A percentile compares a stretch with the other conserved stretches of the same genome.
Evolutionary conservation across 2,329 filamentous ascomycete species (phyloP).

Genomic region (Biscogniauxia mediterranea): DNA sequence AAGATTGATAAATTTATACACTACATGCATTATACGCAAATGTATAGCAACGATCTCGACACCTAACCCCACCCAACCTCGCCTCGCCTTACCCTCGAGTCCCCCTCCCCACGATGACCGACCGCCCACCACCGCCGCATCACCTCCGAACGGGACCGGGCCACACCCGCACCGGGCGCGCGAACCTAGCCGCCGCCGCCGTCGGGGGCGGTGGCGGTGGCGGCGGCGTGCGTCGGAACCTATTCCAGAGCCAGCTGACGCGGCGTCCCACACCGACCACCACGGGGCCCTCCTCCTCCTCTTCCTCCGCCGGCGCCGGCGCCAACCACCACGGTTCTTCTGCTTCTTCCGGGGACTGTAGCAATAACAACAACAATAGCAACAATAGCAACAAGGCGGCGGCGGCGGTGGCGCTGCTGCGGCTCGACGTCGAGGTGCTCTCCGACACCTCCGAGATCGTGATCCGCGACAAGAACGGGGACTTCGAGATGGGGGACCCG

Average conservation of each 20-base stretch:
- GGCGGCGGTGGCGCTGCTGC: no score
- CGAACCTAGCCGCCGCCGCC: conserved; percentile 2
- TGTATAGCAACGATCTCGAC: not conserved
- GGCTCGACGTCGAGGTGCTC: conserved; percentile 37
- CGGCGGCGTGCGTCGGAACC: conserved; percentile 48
- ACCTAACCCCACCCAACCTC: not conserved
- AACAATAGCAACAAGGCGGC: not conserved
- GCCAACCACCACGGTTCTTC: conserved; percentile 37
- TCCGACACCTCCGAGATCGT: conserved; percentile 55
- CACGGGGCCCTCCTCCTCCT: conserved; percentile 20
- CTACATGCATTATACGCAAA: not conserved
- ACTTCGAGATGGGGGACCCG: conserved; percentile 59
- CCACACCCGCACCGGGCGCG: conserved; percentile 22
- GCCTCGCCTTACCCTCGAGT: no score
- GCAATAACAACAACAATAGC: not conserved
- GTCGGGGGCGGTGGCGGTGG: conserved; percentile 2
- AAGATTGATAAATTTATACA: not conserved
- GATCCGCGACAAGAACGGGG: conserved; percentile 60
- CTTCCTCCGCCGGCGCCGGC: conserved; percentile 5
- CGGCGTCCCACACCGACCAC: conserved; percentile 50
- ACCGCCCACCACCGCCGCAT: conserved; percentile 25
- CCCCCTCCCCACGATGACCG: conserved; percentile 19
- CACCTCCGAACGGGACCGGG: conserved; percentile 22
- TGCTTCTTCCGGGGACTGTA: conserved; percentile 36
- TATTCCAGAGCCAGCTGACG: conserved; percentile 59